A percentile compares a stretch with the other conserved stretches of the same genome.
These are phyloP conservation scores for Parafenestella ontariensis DNA, from an alignment of 2,329 filamentous ascomycete genomes.

Conservation along the genomic window DNA sequence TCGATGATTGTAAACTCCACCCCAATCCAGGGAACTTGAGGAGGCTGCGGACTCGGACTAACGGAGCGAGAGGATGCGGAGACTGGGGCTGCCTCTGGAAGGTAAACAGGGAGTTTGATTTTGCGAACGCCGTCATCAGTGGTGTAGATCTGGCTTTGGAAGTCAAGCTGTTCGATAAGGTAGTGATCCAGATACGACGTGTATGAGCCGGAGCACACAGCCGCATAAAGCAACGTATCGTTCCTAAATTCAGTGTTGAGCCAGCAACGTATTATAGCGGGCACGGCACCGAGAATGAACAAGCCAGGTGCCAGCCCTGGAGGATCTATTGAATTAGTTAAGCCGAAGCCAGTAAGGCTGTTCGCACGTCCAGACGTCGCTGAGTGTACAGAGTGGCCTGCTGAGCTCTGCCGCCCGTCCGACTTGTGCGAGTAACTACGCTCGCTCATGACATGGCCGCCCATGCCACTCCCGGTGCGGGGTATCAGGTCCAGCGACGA, in stretches of 20 bases:
- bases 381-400: constrained; percentile 83
- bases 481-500: constrained; percentile 84
- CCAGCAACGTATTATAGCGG: constrained; percentile 96
- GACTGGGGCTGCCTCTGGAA: constrained; percentile 87
- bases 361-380: constrained; percentile 81
- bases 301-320: constrained; percentile 82
- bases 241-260: constrained; percentile 90
- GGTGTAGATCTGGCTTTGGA: constrained; percentile 70
- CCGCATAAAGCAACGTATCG: constrained; percentile 86
- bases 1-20: constrained; percentile 79
- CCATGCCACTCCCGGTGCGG: constrained; percentile 79
- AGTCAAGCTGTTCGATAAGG: constrained; percentile 75
- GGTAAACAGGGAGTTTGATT: constrained; percentile 81
- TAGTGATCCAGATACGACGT: constrained; percentile 80
- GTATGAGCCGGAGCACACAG: constrained; percentile 90
- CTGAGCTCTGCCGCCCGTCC: constrained; percentile 91
- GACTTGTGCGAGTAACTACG: constrained; percentile 93
- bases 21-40: constrained; percentile 82
- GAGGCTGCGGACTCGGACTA: constrained; percentile 76
- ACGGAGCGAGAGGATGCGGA: constrained; percentile 75
- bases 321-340: constrained; percentile 78
- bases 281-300: constrained; percentile 85
- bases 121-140: constrained; percentile 70
- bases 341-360: constrained; percentile 70
- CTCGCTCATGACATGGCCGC: constrained; percentile 83